Conservation (phyloP, 1,284 basidiomycete genomes). For the Ceratobasidium sp. region DNA sequence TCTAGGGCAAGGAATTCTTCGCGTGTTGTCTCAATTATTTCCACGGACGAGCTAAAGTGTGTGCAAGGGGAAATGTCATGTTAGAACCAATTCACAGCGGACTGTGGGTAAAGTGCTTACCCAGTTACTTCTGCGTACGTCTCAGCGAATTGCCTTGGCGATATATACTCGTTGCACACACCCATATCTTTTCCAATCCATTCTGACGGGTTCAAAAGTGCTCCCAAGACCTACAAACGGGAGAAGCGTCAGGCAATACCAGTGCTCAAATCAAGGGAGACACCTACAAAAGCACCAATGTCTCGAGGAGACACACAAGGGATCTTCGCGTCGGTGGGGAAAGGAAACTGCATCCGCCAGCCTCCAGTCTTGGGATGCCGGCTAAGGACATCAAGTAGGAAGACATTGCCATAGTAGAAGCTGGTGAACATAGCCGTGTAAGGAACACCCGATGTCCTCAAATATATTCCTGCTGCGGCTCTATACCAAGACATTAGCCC, state of each 20-base stretch:
- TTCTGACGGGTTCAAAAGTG: constrained; percentile 15
- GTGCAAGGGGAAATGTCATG: neutral
- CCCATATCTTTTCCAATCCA: constrained; percentile 30
- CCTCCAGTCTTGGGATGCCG: constrained; percentile 26
- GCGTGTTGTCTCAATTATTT: constrained; percentile 15
- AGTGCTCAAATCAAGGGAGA: neutral
- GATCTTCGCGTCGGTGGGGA: constrained; percentile 28
- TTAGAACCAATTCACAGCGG: neutral
- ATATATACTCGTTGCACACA: constrained; percentile 24
- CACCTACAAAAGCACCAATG: constrained; percentile 37
- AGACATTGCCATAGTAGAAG: constrained; percentile 30
- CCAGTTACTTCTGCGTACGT: constrained; percentile 32
- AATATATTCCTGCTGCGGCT: constrained; percentile 8
- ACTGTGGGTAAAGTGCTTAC: neutral
- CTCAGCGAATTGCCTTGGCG: constrained; percentile 25
- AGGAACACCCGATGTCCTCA: constrained; percentile 17
- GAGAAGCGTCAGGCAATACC: neutral
- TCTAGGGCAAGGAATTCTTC: constrained; percentile 18
- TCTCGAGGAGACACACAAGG: constrained; percentile 29
- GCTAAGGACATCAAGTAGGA: constrained; percentile 6
- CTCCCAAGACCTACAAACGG: constrained; percentile 1
- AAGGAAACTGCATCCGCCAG: constrained; percentile 20
- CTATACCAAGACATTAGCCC: neutral
- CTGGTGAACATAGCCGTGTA: constrained; percentile 8
- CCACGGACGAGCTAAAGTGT: neutral